These are phyloP conservation scores for Gaeumannomyces tritici DNA, from an alignment of 2,329 filamentous ascomycete genomes.

Conservation along the genomic window DNA sequence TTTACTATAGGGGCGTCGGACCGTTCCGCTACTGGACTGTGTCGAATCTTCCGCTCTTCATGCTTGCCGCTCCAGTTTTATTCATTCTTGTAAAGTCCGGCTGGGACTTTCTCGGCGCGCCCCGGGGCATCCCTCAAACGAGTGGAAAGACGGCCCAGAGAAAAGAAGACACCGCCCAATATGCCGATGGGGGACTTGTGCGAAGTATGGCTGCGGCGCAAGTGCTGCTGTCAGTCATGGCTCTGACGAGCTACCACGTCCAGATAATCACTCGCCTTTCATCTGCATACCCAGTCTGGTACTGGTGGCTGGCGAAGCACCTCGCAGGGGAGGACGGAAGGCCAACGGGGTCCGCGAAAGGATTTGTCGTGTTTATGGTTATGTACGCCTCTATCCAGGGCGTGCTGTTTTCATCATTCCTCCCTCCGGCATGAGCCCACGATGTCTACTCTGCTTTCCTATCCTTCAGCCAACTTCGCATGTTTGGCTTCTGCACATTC, in stretches of 20 bases:
- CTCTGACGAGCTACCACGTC: slow-evolving; percentile 76
- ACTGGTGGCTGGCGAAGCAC: slow-evolving; percentile 61
- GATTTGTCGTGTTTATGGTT: slow-evolving; percentile 57
- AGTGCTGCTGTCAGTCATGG: slow-evolving; percentile 58
- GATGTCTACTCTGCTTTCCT: not conserved
- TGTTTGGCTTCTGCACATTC: too few species aligned
- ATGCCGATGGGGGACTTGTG: slow-evolving; percentile 22
- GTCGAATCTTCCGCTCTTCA: slow-evolving; percentile 78
- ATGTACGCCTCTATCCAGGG: slow-evolving; percentile 79
- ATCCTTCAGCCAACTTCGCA: too few species aligned
- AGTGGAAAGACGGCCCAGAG: not conserved
- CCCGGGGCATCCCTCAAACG: not conserved
- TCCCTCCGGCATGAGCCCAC: slow-evolving; percentile 60
- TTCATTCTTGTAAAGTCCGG: slow-evolving; percentile 56
- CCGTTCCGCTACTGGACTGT: slow-evolving; percentile 85
- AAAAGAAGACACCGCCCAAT: slow-evolving; percentile 10
- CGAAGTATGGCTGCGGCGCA: slow-evolving; percentile 62
- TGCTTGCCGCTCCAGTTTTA: slow-evolving; percentile 73
- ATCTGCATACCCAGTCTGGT: slow-evolving; percentile 84
- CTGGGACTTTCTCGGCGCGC: slow-evolving; percentile 20
- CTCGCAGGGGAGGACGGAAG: slow-evolving; percentile 6
- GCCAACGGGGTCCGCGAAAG: slow-evolving; percentile 11
- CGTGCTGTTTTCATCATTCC: slow-evolving; percentile 76
- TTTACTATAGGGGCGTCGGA: slow-evolving; percentile 64
- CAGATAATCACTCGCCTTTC: slow-evolving; percentile 88